Base-by-base conservation (phyloP, 768 basidiomycete genomes). In the Leccinum broughii region DNA sequence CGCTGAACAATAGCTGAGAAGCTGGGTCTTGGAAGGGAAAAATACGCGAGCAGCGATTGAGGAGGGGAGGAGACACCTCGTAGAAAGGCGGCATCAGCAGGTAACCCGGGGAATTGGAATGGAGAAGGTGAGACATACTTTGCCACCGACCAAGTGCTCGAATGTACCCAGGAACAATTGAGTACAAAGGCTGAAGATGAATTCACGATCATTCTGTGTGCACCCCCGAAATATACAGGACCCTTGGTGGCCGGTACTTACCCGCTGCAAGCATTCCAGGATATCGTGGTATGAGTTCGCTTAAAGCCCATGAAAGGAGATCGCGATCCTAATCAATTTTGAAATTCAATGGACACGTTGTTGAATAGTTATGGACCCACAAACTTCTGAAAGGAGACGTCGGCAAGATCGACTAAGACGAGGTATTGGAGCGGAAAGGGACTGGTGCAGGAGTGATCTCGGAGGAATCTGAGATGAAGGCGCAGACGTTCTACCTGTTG, bases 191-290 rank as follows among this genome's bases (percentile, higher is more conserved):
- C 90, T 88, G 66, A 22, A 50, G 32, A 51, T 46, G 51, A 39
- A n/a, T n/a, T 39, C 8, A 34, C 28, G 41, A 54, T 59, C 26
- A 61, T 5, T 48, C 51, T 39, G 52, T 46, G 54, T 50, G 53
- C 51, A 62, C 41, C 48, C 2, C 14, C 22, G 28, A 51, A 15
- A 58, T 15, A 30, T 35, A 57, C 22, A 4, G 24, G 41, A 39
- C 51, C n/a, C 7, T 17, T 44, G 52, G 59, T 54, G 56, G 4
- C 59, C 63, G 61, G 56, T 53, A 64, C 58, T 63, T 50, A 86
- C 89, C 87, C 70, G 86, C 88, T 35, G 84, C 88, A 32, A 92
- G 75, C 84, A 92, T 83, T 56, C 89, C 90, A 55, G 90, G 88
- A 75, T 85, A 91, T 55, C 82, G 81, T 39, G 89, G 88, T 48